Base-by-base conservation (phyloP, 2,329 filamentous ascomycete species). In the Exophiala xenobiotica region DNA sequence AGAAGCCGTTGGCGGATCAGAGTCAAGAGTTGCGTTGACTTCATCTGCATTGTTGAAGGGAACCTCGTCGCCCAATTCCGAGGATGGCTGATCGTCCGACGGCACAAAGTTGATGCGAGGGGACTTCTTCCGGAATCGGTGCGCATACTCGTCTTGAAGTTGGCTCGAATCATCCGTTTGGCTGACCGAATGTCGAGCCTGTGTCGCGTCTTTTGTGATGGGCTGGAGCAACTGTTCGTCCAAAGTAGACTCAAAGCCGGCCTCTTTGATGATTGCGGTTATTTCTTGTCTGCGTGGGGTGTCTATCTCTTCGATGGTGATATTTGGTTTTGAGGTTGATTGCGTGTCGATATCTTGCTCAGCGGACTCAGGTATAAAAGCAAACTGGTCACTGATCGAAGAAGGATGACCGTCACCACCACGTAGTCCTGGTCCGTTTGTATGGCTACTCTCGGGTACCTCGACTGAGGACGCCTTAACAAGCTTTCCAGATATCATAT, bases 401-500 rank as follows among this genome's bases (percentile, higher is more conserved):
- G 44, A 45, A 11, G 9, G 23, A 27, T 40, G 16, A 31, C 39
- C 49, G 33, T 56, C 55, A n/a, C 48, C 42, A 20, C 51, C 46
- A 26, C 42, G 38, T 2, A 54, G 33, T 11, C 37, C 38, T 12
- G 23, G 18, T 40, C 20, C 38, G 6, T 24, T 39, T 6, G 18
- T 22, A 29, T 49, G 48, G 23, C 37, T 54, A 54, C 65, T 64
- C 55, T 57, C 59, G 51, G 62, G 56, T 43, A 63, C 58, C 54
- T 62, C 52, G 48, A 68, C 58, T 41, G 57, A 26, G 49, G 47
- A 38, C 26, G 46, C 67, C 49, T 75, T 78, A 12, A 90, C 66
- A 54, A 92, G 71, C 60, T 83, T 85, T 1, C 86, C 79, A 31
- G 90, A 84, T 29, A 82, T 77, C 64, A 93, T 74, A 18, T 88